Conservation (phyloP, 306 rosid species). For the Castanea crenata region DNA sequence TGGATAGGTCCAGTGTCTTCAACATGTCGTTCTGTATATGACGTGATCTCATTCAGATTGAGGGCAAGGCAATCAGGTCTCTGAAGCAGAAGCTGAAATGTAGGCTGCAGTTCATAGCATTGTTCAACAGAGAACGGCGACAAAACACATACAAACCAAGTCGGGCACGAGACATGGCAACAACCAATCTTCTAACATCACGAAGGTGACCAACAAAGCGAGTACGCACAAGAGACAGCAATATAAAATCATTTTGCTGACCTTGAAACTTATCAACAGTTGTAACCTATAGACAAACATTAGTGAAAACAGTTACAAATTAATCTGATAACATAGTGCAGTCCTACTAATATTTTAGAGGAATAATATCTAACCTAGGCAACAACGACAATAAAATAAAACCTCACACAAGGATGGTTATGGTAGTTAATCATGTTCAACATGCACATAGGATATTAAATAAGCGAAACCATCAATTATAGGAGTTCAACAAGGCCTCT, state of each 20-base stretch:
- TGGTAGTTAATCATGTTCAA: too few species aligned
- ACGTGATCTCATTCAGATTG: slow-evolving; percentile 59
- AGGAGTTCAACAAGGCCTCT: too few species aligned
- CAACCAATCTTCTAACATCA: slow-evolving; percentile 96
- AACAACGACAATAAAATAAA: not conserved
- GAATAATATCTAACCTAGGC: not conserved
- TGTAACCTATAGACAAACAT: slow-evolving; percentile 57
- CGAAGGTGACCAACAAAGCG: slow-evolving; percentile 97
- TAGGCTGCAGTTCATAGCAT: slow-evolving; percentile 94
- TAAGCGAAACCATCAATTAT: too few species aligned
- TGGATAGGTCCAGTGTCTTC: slow-evolving; percentile 66
- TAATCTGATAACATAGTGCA: not conserved
- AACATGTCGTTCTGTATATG: slow-evolving; percentile 63
- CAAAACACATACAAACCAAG: slow-evolving; percentile 93
- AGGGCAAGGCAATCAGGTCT: slow-evolving; percentile 87
- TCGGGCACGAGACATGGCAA: slow-evolving; percentile 99
- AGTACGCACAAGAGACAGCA: slow-evolving; percentile 92
- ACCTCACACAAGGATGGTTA: not conserved
- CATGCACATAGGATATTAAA: too few species aligned
- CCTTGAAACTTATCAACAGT: slow-evolving; percentile 99
- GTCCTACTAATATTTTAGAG: not conserved
- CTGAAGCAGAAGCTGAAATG: slow-evolving; percentile 86
- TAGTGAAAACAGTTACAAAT: too few species aligned
- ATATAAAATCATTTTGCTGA: slow-evolving; percentile 94
- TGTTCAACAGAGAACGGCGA: slow-evolving; percentile 93